A percentile compares a stretch with the other conserved stretches of the same genome.
Evolutionary conservation across 768 basidiomycete genomes (phyloP).

Genomic region (Collybia nuda): DNA sequence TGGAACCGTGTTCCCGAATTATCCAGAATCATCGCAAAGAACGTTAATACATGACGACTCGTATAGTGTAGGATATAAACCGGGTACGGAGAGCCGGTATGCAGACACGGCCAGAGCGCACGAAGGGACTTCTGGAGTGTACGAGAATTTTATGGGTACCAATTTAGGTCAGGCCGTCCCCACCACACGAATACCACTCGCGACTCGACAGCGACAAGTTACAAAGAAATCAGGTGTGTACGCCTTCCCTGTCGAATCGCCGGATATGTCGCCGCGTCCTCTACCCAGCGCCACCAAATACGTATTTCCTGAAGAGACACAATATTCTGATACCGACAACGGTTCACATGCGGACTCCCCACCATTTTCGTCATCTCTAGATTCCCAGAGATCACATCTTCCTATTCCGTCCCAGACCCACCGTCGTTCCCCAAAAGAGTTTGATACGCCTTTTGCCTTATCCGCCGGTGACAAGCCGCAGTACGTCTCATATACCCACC

Average conservation of each 20-base stretch:
- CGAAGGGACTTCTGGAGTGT: background rate
- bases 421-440: background rate
- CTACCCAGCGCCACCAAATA: background rate
- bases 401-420: background rate
- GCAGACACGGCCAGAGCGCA: background rate
- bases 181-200: background rate
- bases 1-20: slow-evolving; percentile 5
- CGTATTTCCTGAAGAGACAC: background rate
- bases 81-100: background rate
- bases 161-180: slow-evolving; percentile 1
- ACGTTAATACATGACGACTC: slow-evolving; percentile 7
- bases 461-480: background rate
- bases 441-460: background rate
- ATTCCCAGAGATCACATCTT: background rate
- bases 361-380: background rate
- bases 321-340: background rate
- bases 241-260: background rate
- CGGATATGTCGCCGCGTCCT: background rate
- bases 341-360: background rate
- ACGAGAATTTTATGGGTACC: background rate
- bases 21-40: slow-evolving; percentile 21
- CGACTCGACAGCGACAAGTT: background rate
- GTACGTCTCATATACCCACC: background rate
- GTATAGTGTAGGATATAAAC: background rate
- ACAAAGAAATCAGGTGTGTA: background rate